Evolutionary conservation across 768 basidiomycete species (phyloP), one percentile per base, ranked within the genome.

Genomic region (Leccinum uliginosum): DNA sequence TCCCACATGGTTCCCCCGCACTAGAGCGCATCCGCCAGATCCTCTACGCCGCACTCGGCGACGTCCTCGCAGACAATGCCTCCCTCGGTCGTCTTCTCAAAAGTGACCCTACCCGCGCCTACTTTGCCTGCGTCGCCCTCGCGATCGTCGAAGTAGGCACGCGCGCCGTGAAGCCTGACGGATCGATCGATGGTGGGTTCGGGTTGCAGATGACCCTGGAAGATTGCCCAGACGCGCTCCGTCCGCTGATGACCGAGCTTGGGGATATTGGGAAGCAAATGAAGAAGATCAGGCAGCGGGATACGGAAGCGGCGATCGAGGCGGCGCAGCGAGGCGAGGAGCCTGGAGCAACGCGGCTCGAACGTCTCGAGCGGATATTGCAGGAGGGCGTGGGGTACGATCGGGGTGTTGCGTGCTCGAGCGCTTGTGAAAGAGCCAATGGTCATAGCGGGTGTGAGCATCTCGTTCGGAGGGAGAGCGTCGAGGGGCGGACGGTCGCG

Each of bases 21-120:
- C 86, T 93, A 60, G 82, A 85, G 55, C 77, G 88, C 65, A 93
- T 94, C 57, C 87, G 92, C 26, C 91, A 94, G 71, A 92, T 91
- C 0, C 80, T 94, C 17, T 94, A 93, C 69, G 89, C 91, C 0
- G 82, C 89, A 2, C 77, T 93, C 3, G 90, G 79, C 0, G 89
- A 90, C 59, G 83, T 80, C 1, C 77, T 93, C 46, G 79, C 84
- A 50, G 74, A 75, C 4, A 79, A 76, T 12, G 78, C 80, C 0
- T 74, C 78, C 3, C 78, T 93, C 6, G 80, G 80, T 3, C 55
- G 64, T 0, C 77, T 87, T 10, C 80, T 93, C 55, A 73, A 73
- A n/a, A 63, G 65, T 14, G 89, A 93, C 64, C 83, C 84, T 0
- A 73, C 86, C 0, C 79, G 88, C 19, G 91, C 89, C 0, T 93